phyloP scores from a whole-genome alignment of 371 early-diverging fungal species.

The Rhizopus delemar region DNA sequence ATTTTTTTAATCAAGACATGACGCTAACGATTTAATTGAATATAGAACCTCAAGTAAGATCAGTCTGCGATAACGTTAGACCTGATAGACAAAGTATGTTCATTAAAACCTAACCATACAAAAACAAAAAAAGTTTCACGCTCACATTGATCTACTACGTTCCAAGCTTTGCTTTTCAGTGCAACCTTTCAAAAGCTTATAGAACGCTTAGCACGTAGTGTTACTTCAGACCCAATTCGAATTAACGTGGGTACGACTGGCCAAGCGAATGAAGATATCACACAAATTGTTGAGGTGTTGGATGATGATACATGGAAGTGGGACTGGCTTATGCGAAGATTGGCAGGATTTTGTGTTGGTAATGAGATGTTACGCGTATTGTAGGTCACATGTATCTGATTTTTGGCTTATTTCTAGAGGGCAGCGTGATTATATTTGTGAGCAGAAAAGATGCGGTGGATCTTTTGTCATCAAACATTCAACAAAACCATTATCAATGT shows the following conservation, averaged over 20 bases:
- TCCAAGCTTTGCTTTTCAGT: constrained; percentile 92
- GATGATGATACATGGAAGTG: constrained; percentile 66
- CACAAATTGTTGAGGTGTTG: constrained; percentile 68
- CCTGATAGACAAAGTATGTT: constrained; percentile 74
- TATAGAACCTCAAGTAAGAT: constrained; percentile 90
- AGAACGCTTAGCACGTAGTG: constrained; percentile 87
- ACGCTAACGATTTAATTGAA: not conserved
- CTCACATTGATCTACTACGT: constrained; percentile 12
- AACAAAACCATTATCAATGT: constrained; percentile 56
- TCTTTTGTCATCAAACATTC: constrained; percentile 56
- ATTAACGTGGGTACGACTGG: constrained; percentile 76
- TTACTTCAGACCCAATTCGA: constrained; percentile 88
- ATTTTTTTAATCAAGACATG: not conserved
- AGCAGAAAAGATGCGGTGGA: constrained; percentile 67
- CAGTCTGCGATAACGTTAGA: constrained; percentile 88
- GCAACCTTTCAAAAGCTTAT: constrained; percentile 99
- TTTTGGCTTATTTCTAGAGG: constrained; percentile 44
- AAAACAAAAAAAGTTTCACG: not conserved
- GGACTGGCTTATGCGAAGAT: constrained; percentile 61
- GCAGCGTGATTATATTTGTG: constrained; percentile 70
- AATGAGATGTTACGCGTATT: constrained; percentile 11
- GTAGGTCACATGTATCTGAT: not conserved
- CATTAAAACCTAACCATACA: not conserved
- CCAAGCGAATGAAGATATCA: constrained; percentile 78
- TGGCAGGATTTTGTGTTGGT: constrained; percentile 61